A percentile compares a stretch with the other conserved stretches of the same genome.
Conservation (phyloP, 2,329 filamentous ascomycete species). For the Parastagonospora nodorum region DNA sequence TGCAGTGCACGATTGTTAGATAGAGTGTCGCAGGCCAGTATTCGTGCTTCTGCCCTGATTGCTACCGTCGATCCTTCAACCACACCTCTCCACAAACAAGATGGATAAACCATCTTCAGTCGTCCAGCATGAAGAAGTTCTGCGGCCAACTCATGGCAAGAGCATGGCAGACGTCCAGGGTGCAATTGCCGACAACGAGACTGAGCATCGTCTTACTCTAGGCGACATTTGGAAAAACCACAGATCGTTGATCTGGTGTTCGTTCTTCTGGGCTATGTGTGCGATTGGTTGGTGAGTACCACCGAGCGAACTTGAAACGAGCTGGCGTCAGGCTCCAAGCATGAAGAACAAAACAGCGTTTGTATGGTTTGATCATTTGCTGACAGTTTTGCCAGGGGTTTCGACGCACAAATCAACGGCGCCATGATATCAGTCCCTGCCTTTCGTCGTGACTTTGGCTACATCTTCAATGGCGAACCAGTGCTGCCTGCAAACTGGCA, state of each 20-base stretch:
- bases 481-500: slow-evolving; percentile 49
- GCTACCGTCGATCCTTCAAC: background rate
- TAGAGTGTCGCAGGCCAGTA: background rate
- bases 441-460: slow-evolving; percentile 62
- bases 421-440: slow-evolving; percentile 63
- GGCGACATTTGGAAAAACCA: background rate
- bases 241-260: background rate
- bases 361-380: background rate
- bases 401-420: slow-evolving; percentile 67
- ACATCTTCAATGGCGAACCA: slow-evolving; percentile 34
- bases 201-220: background rate
- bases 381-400: slow-evolving; percentile 36
- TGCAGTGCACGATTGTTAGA: background rate
- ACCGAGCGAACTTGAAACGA: background rate
- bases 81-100: background rate
- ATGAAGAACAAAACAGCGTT: background rate
- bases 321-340: background rate
- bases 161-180: background rate
- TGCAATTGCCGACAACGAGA: background rate
- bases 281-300: background rate
- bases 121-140: background rate
- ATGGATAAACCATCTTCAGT: background rate
- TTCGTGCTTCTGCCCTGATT: background rate
- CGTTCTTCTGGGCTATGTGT: background rate
- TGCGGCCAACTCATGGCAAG: background rate